These are phyloP conservation scores for Gastrolobium bilobum DNA, from an alignment of 306 rosid species.

Conservation along the genomic window DNA sequence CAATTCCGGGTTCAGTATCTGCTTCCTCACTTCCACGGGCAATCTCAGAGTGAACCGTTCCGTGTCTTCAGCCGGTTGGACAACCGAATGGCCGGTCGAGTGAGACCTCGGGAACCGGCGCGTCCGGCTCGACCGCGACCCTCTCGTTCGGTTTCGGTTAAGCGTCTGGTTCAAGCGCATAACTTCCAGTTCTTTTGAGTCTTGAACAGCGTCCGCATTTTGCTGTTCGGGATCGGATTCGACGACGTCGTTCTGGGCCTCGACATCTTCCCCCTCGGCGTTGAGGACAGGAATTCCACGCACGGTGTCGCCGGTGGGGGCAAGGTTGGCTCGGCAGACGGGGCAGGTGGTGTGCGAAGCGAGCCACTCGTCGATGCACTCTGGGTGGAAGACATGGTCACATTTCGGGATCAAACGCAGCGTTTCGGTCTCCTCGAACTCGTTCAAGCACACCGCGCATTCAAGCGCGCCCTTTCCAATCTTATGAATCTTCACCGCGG, in stretches of 20 bases:
- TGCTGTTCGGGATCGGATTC: neutral
- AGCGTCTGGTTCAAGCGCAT: constrained; percentile 47
- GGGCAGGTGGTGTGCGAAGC: constrained; percentile 85
- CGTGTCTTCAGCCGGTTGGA: constrained; percentile 84
- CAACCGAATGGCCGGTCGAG: constrained; percentile 87
- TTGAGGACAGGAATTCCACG: neutral
- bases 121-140: constrained; percentile 61
- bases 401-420: constrained; percentile 95
- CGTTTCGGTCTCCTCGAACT: constrained; percentile 85
- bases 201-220: neutral
- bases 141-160: constrained; percentile 67
- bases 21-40: constrained; percentile 79
- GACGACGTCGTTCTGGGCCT: constrained; percentile 56
- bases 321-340: constrained; percentile 81
- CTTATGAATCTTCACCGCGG: constrained; percentile 69
- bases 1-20: constrained; percentile 62
- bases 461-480: constrained; percentile 82
- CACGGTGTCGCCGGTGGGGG: constrained; percentile 61
- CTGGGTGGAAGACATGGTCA: constrained; percentile 93
- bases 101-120: constrained; percentile 77
- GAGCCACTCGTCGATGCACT: constrained; percentile 93
- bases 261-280: constrained; percentile 46
- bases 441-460: constrained; percentile 90
- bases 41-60: constrained; percentile 86
- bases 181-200: constrained; percentile 43